A percentile compares a stretch with the other conserved stretches of the same genome.
These are phyloP conservation scores for Chalaropsis thielavioides DNA, from an alignment of 2,329 filamentous ascomycete genomes.

Conservation along the genomic window DNA sequence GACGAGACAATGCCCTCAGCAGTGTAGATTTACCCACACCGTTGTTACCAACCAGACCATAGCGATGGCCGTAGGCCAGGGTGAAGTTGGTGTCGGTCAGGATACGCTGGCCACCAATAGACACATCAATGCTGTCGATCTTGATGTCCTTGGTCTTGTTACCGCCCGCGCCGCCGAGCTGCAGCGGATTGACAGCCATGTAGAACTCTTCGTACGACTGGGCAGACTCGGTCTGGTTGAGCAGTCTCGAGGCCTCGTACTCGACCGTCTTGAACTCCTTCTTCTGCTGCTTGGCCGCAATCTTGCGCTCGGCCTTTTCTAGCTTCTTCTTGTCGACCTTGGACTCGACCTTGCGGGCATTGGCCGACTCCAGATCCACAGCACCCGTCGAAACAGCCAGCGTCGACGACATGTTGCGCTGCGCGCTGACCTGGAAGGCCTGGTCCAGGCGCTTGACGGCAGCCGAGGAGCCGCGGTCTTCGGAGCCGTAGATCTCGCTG, in stretches of 20 bases:
- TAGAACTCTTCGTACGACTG: slow-evolving; percentile 99
- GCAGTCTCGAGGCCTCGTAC: slow-evolving; percentile 84
- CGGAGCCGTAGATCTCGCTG: slow-evolving; percentile 55
- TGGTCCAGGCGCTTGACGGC: slow-evolving; percentile 73
- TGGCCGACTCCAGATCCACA: slow-evolving; percentile 89
- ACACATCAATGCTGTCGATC: slow-evolving; percentile 87
- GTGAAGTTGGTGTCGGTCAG: slow-evolving; percentile 82
- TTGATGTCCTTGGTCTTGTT: slow-evolving; percentile 99
- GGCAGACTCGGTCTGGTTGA: slow-evolving; percentile 66
- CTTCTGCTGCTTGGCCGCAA: slow-evolving; percentile 95
- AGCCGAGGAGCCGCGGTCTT: slow-evolving; percentile 57
- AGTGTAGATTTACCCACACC: slow-evolving; percentile 98
- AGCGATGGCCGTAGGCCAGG: slow-evolving; percentile 80
- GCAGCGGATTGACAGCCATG: slow-evolving; percentile 96
- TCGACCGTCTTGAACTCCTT: slow-evolving; percentile 97
- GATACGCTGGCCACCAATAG: slow-evolving; percentile 78
- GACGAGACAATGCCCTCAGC: slow-evolving; percentile 73
- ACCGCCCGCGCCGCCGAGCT: slow-evolving; percentile 56
- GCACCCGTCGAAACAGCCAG: slow-evolving; percentile 69
- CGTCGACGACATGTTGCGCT: slow-evolving; percentile 92
- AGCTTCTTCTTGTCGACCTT: slow-evolving; percentile 98
- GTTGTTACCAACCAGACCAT: slow-evolving; percentile 97
- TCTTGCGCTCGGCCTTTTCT: slow-evolving; percentile 95
- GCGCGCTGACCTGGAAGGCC: slow-evolving; percentile 83
- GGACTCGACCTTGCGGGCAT: slow-evolving; percentile 86